Evolutionary conservation across 2,329 filamentous ascomycete genomes (phyloP), one percentile per base, ranked within the genome.

Genomic region (Diplodia sapinea): DNA sequence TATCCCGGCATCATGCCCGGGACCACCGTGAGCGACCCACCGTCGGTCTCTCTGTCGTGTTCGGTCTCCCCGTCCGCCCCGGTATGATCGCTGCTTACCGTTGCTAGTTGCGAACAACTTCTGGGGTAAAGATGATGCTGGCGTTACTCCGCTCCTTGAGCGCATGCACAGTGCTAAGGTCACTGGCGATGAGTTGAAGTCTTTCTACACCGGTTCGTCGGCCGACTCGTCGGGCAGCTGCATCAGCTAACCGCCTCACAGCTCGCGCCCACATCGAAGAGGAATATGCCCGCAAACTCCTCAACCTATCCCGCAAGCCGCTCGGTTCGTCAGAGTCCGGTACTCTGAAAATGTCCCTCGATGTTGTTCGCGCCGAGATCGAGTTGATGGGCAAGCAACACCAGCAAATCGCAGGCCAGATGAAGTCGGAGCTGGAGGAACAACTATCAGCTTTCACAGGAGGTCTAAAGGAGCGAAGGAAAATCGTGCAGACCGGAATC

Each of bases 81-180:
- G 40, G n/a, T 29, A 17, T 31, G 50, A 13, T 43, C 20, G 15
- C 13, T 29, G 71, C 80, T 82, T 68, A 82, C 72, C 52, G 15
- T 49, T 17, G 11, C 13, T 72, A 94, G 94, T 99, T 83, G 94
- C 95, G 75, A 99, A 99, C 83, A 99, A 99, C 79, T 99, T 99
- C 81, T 99, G 95, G 95, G 95, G 95, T 71, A 98, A 96, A 84
- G 94, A 98, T 79, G 95, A 99, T 84, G 95, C 94, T 63, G 96
- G 95, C 77, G 94, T 99, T 75, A 86, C 86, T 55, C 96, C 95
- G 68, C 87, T 99, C 75, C 86, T 99, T 36, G 92, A 94, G 79
- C 94, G 95, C 76, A 96, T 99, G 93, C 90, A 93, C 76, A 90
- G 89, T 79, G 93, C 95, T 59, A 99, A 99, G 84, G 88, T 91